Evolutionary conservation across 208 protist species (phyloP).

Genomic region (Leishmania braziliensis): DNA sequence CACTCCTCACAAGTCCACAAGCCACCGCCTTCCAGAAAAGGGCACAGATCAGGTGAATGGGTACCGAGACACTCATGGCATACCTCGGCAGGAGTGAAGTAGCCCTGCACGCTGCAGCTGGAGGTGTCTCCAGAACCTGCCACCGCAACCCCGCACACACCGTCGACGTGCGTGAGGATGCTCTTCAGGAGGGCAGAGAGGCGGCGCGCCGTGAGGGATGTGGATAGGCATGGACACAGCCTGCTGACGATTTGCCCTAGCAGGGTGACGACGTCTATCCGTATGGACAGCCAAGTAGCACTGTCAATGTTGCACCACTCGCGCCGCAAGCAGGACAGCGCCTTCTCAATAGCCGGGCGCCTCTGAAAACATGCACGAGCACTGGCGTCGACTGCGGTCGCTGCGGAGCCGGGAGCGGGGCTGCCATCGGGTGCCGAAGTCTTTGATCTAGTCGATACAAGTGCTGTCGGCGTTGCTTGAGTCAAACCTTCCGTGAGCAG

Average conservation of each 20-base stretch:
- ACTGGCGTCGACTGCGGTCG: neutral
- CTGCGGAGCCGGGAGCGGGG: neutral
- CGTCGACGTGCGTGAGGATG: slow-evolving; percentile 51
- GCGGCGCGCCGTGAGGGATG: slow-evolving; percentile 38
- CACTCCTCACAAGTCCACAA: slow-evolving; percentile 69
- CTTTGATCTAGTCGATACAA: neutral
- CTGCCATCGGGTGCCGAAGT: neutral
- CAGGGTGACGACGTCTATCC: slow-evolving; percentile 19
- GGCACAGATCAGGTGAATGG: slow-evolving; percentile 62
- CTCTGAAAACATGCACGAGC: slow-evolving; percentile 6
- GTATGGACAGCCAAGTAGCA: slow-evolving; percentile 18
- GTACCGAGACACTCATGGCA: slow-evolving; percentile 74
- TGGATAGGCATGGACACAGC: slow-evolving; percentile 19
- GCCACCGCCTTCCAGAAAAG: slow-evolving; percentile 22
- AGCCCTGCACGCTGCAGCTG: slow-evolving; percentile 12
- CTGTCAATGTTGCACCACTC: slow-evolving; percentile 18
- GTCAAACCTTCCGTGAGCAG: slow-evolving; percentile 1
- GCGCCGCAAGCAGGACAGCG: slow-evolving; percentile 11
- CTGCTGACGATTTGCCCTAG: slow-evolving; percentile 17
- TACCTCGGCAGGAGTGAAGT: slow-evolving; percentile 32
- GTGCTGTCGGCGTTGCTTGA: neutral
- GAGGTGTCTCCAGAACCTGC: slow-evolving; percentile 24
- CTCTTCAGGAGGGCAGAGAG: slow-evolving; percentile 50
- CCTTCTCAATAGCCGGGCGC: slow-evolving; percentile 19
- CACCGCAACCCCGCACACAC: slow-evolving; percentile 32